A percentile compares a stretch with the other conserved stretches of the same genome.
phyloP scores from a whole-genome alignment of 306 rosid genomes.

The Vigna radiata region DNA sequence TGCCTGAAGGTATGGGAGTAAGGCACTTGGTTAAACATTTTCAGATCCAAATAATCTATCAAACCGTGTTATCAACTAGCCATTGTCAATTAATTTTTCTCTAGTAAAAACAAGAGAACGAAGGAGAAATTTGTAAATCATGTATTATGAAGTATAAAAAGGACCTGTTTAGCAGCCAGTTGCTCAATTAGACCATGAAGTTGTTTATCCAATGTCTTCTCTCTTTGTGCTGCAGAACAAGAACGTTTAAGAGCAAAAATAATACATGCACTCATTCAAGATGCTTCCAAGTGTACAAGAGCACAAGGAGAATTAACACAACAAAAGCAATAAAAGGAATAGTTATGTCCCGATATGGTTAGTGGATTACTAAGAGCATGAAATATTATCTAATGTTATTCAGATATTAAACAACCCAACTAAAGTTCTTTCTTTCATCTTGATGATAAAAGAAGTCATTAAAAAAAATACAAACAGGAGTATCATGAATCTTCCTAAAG shows the following conservation, averaged over 20 bases:
- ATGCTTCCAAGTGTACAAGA: conserved; percentile 7
- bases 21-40: conserved; percentile 24
- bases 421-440: not conserved
- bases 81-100: conserved; percentile 13
- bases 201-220: conserved; percentile 87
- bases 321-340: not conserved
- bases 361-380: conserved; percentile 21
- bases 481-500: conserved; percentile 19
- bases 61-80: conserved; percentile 31
- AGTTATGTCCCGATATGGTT: not conserved
- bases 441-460: conserved; percentile 17
- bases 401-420: conserved; percentile 4
- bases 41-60: conserved; percentile 31
- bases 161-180: conserved; percentile 82
- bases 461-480: not conserved
- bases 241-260: conserved; percentile 24
- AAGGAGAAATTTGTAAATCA: not conserved
- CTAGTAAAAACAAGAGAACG: not conserved
- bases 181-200: conserved; percentile 92
- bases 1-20: conserved; percentile 55
- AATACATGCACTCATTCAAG: conserved; percentile 17
- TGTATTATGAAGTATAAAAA: conserved; percentile 14
- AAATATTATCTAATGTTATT: conserved; percentile 11
- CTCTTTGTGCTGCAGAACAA: conserved; percentile 76
- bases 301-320: not conserved